phyloP scores from a whole-genome alignment of 768 basidiomycete genomes.

The Suillus luteus region DNA sequence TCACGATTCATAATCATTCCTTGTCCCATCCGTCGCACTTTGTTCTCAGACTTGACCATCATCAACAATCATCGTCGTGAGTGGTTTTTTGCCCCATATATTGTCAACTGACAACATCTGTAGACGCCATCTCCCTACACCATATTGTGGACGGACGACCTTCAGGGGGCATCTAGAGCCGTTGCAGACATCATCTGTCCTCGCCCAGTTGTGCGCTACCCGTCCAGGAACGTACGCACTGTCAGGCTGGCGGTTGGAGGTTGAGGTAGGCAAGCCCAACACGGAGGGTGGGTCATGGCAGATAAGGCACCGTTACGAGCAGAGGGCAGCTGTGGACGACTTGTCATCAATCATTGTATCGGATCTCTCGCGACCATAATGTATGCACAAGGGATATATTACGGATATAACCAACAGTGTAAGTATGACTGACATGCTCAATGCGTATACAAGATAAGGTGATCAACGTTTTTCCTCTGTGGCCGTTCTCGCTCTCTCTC shows the following conservation, averaged over 20 bases:
- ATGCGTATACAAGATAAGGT: slow-evolving; percentile 18
- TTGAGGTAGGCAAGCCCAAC: slow-evolving; percentile 52
- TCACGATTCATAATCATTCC: slow-evolving; percentile 74
- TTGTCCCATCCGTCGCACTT: slow-evolving; percentile 60
- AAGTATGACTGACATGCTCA: slow-evolving; percentile 1
- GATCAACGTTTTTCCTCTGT: slow-evolving; percentile 1
- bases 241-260: slow-evolving; percentile 69
- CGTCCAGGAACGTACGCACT: slow-evolving; percentile 67
- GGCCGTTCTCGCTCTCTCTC: slow-evolving; percentile 28
- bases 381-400: slow-evolving; percentile 2
- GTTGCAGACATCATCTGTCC: slow-evolving; percentile 42
- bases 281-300: slow-evolving; percentile 29
- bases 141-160: slow-evolving; percentile 67
- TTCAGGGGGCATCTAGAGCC: slow-evolving; percentile 63
- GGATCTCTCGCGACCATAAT: slow-evolving; percentile 16
- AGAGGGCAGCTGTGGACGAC: slow-evolving; percentile 34
- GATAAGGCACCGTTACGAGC: slow-evolving; percentile 43
- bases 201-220: slow-evolving; percentile 58
- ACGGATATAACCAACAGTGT: slow-evolving; percentile 19
- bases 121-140: slow-evolving; percentile 50
- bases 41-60: slow-evolving; percentile 48
- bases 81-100: slow-evolving; percentile 12
- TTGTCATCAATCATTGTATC: slow-evolving; percentile 38
- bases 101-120: slow-evolving; percentile 14
- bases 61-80: slow-evolving; percentile 23